Evolutionary conservation across 2,329 filamentous ascomycete species (phyloP), one percentile per base, ranked within the genome.

Genomic region (Septoria petroselini): DNA sequence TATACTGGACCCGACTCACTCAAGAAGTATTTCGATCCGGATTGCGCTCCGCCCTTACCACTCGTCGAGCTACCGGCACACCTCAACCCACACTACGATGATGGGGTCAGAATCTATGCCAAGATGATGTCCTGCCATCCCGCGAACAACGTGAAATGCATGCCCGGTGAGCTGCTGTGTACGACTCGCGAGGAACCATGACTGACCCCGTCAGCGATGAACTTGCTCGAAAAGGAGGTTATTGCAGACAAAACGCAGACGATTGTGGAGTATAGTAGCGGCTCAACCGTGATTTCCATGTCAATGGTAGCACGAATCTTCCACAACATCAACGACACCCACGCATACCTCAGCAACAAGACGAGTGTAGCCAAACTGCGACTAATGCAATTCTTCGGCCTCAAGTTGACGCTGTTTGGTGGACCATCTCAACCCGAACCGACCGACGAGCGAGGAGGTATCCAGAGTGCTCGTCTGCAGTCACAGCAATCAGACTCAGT

Each of bases 81-180:
- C 19, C 68, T 84, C 27, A 84, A 84, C 51, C 80, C 80, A 2
- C 79, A 76, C 54, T 70, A 74, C 15, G 55, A 73, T 19, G 74
- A 83, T 75, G 78, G 78, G 3, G 76, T 84, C 3, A 74, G 79
- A 8, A 81, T 84, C 44, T 83, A 82, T 55, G 81, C 81, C 30
- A 84, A 84, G 67, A 80, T 84, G 78, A 78, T 84, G 75, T 80
- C 78, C 2, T 78, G 78, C 71, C 78, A 81, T 58, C 81, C 82
- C 1, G 78, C 80, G 3, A 79, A 84, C 53, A 84, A 84, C 40
- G 81, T 84, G 57, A 84, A 84, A 61, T 74, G 77, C 2, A 74
- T 85, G 66, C 81, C 81, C 58, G 78, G 76, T 76, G 63, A 37
- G 35, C 59, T 45, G 23, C n/a, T 14, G 25, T 6, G 15, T 44